Percentiles rank a stretch among this genome's conserved stretches.
phyloP scores from a whole-genome alignment of 345 rosid species.

The Melaleuca alternifolia region DNA sequence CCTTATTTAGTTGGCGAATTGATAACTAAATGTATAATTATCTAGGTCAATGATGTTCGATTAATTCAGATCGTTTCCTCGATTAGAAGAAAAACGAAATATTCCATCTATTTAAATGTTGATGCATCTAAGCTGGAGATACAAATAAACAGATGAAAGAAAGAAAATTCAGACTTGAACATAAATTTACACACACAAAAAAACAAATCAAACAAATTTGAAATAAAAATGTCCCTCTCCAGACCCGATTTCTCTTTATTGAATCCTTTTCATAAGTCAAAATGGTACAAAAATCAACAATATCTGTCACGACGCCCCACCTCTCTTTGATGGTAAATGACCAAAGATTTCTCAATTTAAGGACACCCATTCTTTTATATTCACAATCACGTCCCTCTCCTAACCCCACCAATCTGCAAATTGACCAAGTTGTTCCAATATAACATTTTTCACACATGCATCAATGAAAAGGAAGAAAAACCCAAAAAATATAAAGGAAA shows the following conservation, averaged over 20 bases:
- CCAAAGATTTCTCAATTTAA: background rate
- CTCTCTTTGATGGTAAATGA: background rate
- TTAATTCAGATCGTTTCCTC: background rate
- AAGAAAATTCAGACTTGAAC: background rate
- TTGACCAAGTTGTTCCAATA: background rate
- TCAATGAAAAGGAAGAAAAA: background rate
- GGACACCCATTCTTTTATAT: background rate
- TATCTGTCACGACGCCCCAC: background rate
- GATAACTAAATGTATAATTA: background rate
- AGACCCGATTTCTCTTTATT: background rate
- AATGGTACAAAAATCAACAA: background rate
- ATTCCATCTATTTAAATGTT: background rate
- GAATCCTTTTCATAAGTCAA: background rate
- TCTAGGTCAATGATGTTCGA: background rate
- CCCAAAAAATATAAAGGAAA: background rate
- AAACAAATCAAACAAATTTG: background rate
- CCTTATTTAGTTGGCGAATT: background rate
- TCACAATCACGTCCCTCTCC: background rate
- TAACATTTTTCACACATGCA: background rate
- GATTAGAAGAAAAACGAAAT: background rate
- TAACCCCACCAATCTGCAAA: background rate
- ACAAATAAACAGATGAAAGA: background rate
- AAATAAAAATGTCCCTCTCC: background rate
- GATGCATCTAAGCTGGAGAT: background rate
- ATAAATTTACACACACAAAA: background rate